A percentile compares a stretch with the other conserved stretches of the same genome.
These are phyloP conservation scores for Trichoderma sp. DNA, from an alignment of 2,329 filamentous ascomycete genomes.

Conservation along the genomic window DNA sequence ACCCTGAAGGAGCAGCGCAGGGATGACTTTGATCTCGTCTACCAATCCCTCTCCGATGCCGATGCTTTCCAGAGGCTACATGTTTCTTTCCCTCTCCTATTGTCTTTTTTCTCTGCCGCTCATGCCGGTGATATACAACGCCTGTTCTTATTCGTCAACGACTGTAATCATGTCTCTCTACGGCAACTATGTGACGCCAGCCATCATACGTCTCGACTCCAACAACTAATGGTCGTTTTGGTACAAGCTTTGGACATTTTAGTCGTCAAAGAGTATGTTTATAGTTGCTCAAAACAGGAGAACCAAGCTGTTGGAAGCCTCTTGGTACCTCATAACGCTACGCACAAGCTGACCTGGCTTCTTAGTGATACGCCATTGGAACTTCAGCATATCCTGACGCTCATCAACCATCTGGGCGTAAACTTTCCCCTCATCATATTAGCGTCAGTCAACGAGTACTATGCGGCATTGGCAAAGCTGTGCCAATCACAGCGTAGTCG, in stretches of 20 bases:
- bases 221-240: constrained; percentile 41
- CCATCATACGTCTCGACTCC: constrained; percentile 37
- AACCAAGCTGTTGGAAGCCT: not conserved
- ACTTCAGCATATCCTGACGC: constrained; percentile 38
- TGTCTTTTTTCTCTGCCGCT: constrained; percentile 51
- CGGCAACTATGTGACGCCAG: constrained; percentile 38
- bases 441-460: constrained; percentile 42
- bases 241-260: constrained; percentile 38
- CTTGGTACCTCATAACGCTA: not conserved
- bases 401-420: constrained; percentile 37
- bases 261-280: constrained; percentile 32
- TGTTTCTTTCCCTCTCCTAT: constrained; percentile 49
- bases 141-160: constrained; percentile 49
- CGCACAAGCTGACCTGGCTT: constrained; percentile 26
- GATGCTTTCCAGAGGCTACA: constrained; percentile 42
- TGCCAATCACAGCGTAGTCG: constrained; percentile 34
- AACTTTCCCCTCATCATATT: constrained; percentile 31
- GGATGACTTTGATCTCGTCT: constrained; percentile 62
- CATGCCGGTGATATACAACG: constrained; percentile 51
- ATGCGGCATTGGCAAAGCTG: constrained; percentile 42
- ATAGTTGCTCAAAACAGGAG: not conserved
- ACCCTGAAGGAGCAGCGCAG: constrained; percentile 60
- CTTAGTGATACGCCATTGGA: constrained; percentile 26
- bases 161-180: constrained; percentile 43
- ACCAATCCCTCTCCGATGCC: constrained; percentile 42